Conservation (phyloP, 1,284 basidiomycete species). For the Melanopsichium pennsylvanicum region DNA sequence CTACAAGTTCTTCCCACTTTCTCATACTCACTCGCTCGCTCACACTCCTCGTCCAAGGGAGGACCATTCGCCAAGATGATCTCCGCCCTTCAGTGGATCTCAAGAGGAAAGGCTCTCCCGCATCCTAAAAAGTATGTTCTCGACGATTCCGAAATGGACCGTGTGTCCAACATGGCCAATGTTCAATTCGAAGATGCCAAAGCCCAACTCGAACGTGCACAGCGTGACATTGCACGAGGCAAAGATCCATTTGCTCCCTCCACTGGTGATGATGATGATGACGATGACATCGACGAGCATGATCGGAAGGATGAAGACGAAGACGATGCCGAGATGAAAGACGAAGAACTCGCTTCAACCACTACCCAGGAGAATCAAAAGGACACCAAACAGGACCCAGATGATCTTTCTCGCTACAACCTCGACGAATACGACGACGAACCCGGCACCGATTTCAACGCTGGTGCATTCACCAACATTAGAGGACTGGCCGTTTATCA, state of each 20-base stretch:
- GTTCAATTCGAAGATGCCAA: slow-evolving; percentile 88
- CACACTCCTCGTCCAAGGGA: no score
- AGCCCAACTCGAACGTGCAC: slow-evolving; percentile 75
- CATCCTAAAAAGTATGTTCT: slow-evolving; percentile 89
- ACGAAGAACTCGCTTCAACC: slow-evolving; percentile 71
- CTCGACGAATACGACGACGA: slow-evolving; percentile 94
- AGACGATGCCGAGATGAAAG: slow-evolving; percentile 68
- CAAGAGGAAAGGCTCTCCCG: slow-evolving; percentile 77
- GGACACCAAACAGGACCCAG: slow-evolving; percentile 70
- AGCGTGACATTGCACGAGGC: slow-evolving; percentile 48
- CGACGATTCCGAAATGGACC: slow-evolving; percentile 87
- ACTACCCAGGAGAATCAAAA: slow-evolving; percentile 68
- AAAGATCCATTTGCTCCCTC: slow-evolving; percentile 46
- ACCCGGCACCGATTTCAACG: slow-evolving; percentile 67
- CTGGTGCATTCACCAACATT: slow-evolving; percentile 92
- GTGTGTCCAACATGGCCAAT: slow-evolving; percentile 86
- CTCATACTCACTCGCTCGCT: background rate
- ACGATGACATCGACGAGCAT: slow-evolving; percentile 35
- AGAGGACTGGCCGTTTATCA: slow-evolving; percentile 92
- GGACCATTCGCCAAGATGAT: slow-evolving; percentile 64
- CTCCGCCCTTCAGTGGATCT: slow-evolving; percentile 76
- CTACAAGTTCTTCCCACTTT: background rate
- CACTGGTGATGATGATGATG: slow-evolving; percentile 41
- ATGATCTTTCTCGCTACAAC: slow-evolving; percentile 89
- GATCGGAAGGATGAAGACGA: slow-evolving; percentile 47